A percentile compares a stretch with the other conserved stretches of the same genome.
These are phyloP conservation scores for Colletotrichum karsti DNA, from an alignment of 2,329 filamentous ascomycete species.

Conservation along the genomic window DNA sequence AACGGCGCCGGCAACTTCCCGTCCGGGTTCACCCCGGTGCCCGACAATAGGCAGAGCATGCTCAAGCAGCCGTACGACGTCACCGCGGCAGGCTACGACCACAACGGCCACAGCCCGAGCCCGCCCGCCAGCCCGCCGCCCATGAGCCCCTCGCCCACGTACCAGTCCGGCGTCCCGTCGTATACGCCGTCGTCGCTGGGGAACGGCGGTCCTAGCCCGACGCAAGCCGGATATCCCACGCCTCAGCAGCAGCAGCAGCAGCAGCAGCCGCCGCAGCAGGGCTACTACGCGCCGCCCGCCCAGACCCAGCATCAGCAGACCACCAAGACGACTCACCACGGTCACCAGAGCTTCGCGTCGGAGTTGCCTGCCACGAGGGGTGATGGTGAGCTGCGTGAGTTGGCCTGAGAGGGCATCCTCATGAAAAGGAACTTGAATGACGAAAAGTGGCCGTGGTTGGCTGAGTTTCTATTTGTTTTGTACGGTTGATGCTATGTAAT, in stretches of 20 bases:
- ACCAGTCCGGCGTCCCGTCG: constrained; percentile 20
- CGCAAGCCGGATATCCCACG: neutral
- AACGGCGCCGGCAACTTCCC: constrained; percentile 3
- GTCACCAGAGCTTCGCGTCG: constrained; percentile 24
- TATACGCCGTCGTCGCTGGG: constrained; percentile 1
- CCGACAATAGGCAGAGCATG: constrained; percentile 34
- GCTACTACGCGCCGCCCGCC: neutral
- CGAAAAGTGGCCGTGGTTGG: neutral
- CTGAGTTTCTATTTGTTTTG: no score
- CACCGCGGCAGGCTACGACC: constrained; percentile 23
- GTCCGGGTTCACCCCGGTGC: constrained; percentile 23
- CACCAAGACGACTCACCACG: neutral
- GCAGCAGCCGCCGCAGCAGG: constrained; percentile 5
- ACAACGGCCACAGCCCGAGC: constrained; percentile 29
- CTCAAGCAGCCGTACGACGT: constrained; percentile 30
- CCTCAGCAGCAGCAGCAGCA: constrained; percentile 4
- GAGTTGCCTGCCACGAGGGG: constrained; percentile 41
- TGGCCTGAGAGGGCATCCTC: constrained; percentile 32
- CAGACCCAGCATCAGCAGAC: constrained; percentile 4
- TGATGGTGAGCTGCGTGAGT: constrained; percentile 41
- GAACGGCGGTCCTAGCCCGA: neutral
- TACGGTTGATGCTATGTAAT: no score
- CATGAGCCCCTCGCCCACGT: constrained; percentile 18
- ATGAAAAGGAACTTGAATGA: neutral
- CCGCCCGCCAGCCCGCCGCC: constrained; percentile 33